Evolutionary conservation across 768 basidiomycete species (phyloP), one percentile per base, ranked within the genome.

Genomic region (Saitozyma sp.): DNA sequence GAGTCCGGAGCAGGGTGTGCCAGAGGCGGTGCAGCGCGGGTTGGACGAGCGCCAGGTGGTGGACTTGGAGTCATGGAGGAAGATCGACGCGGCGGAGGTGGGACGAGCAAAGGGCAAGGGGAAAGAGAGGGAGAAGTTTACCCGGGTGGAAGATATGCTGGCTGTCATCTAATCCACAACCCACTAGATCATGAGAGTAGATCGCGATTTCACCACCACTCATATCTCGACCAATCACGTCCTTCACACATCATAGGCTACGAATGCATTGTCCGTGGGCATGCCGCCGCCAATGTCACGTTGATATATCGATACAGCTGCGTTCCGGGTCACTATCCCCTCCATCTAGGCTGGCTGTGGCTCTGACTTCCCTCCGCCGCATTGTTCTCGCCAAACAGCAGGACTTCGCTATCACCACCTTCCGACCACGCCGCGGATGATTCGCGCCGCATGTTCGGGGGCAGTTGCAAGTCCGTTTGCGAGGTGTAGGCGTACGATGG

Each of bases 51-150:
- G 61, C 9, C 70, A 54, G 8, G 84, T 92, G 3, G 85, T 86
- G 1, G 82, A 83, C 52, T 91, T 92, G 74, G 78, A 80, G 37
- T 86, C 88, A 63, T 97, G 93, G 94, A 85, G 85, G 78, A 75
- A 64, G 70, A 82, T 95, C 5, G 86, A 93, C 73, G 82, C 76
- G 38, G 89, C 88, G 73, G 95, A 96, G 80, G 72, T 84, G 50
- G 69, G 62, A 13, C 63, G 52, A 43, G 81, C 82, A 57, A 79
- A 85, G 52, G 92, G 91, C 0, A 78, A 80, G 16, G 79, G 79
- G 10, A 83, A 82, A 68, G 63, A 74, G 65, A 66, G 81, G 62
- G 82, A 82, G 62, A 83, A 83, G 77, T 77, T 82, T 45, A 72
- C 71, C 39, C 68, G 58, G 29, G 80, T 81, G 0, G 62, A 73